phyloP scores from a whole-genome alignment of 2,329 filamentous ascomycete species.

The Knufia petricola region DNA sequence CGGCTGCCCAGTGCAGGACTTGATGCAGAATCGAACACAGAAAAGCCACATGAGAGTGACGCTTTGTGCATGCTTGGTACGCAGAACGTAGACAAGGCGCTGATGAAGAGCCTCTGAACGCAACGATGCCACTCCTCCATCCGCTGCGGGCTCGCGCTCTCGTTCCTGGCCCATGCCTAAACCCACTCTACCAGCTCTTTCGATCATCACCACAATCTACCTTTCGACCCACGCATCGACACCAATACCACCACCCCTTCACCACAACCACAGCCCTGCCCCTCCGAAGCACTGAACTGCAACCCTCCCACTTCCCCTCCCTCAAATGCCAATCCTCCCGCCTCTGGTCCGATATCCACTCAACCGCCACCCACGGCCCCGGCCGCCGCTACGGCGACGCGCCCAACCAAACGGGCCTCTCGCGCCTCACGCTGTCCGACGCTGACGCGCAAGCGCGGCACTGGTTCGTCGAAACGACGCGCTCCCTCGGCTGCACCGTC shows the following conservation, averaged over 20 bases:
- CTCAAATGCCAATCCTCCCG: neutral
- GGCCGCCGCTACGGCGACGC: conserved; percentile 2
- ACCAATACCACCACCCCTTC: neutral
- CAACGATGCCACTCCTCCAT: no score
- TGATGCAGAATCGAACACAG: no score
- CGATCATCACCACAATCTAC: no score
- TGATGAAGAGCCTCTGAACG: no score
- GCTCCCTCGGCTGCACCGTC: conserved; percentile 55
- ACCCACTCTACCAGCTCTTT: no score
- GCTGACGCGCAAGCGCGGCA: conserved; percentile 61
- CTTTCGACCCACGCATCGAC: neutral
- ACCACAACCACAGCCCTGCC: neutral
- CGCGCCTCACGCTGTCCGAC: conserved; percentile 61
- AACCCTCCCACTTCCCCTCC: neutral
- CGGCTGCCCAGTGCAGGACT: no score
- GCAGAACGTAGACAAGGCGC: no score
- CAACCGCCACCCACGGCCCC: neutral
- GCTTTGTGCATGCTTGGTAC: no score
- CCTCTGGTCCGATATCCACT: conserved; percentile 8
- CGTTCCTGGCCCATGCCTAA: no score
- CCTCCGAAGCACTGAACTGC: conserved; percentile 8
- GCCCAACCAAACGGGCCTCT: conserved; percentile 57
- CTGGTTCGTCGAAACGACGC: conserved; percentile 61
- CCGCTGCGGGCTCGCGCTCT: no score
- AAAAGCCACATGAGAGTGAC: no score